Conservation (phyloP, 306 rosid species). For the Fragaria nilgerrensis region DNA sequence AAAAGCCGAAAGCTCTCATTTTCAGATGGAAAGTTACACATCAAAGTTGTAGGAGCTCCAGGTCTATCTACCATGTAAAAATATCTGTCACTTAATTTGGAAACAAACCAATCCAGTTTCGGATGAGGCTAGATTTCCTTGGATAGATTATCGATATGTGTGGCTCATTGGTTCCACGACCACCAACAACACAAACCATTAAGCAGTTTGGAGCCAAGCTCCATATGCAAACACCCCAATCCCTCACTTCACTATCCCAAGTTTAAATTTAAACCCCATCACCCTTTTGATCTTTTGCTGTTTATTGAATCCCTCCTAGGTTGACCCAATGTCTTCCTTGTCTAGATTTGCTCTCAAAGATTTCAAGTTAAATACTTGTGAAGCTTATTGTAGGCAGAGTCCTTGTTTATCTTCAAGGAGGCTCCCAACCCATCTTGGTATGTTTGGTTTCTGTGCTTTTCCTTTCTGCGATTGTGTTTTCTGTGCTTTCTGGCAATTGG, state of each 20-base stretch:
- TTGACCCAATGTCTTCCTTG: slow-evolving; percentile 53
- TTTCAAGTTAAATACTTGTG: slow-evolving; percentile 27
- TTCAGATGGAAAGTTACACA: neutral
- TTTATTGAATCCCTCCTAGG: neutral
- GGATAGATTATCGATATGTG: neutral
- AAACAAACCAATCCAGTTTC: neutral
- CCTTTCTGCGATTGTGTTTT: neutral
- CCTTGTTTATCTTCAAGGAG: slow-evolving; percentile 30
- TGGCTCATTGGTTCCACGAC: slow-evolving; percentile 42
- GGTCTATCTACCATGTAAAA: neutral
- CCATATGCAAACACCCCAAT: neutral
- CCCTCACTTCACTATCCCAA: neutral
- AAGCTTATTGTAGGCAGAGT: slow-evolving; percentile 31
- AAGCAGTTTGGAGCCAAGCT: slow-evolving; percentile 3
- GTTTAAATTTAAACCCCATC: neutral
- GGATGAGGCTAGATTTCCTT: slow-evolving; percentile 20
- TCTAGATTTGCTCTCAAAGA: slow-evolving; percentile 50
- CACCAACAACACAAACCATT: neutral
- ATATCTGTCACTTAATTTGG: neutral
- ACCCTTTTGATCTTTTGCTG: neutral
- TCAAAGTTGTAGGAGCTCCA: neutral
- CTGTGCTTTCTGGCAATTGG: slow-evolving; percentile 4
- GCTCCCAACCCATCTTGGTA: slow-evolving; percentile 52
- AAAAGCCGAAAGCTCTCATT: neutral
- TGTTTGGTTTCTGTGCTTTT: neutral